A percentile compares a stretch with the other conserved stretches of the same genome.
phyloP scores from a whole-genome alignment of 78 protist genomes.

The Diacronema lutheri region DNA sequence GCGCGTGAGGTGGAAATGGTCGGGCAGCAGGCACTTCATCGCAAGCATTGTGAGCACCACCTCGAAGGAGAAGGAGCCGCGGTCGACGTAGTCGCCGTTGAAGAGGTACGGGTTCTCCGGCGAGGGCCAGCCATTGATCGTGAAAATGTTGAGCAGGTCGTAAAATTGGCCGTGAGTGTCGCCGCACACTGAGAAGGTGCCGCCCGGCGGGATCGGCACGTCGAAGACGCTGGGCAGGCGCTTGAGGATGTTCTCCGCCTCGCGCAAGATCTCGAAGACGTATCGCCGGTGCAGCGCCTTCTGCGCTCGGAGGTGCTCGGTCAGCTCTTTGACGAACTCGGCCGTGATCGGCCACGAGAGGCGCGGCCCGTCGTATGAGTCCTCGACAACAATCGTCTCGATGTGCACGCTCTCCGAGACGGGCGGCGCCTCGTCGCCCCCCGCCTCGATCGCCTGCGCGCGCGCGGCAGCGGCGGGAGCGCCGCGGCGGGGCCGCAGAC shows the following conservation, averaged over 20 bases:
- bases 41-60: constrained; percentile 1
- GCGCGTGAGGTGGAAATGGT: constrained; percentile 36
- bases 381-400: neutral
- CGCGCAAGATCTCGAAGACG: too few species aligned
- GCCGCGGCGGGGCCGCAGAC: too few species aligned
- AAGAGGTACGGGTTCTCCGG: constrained; percentile 28
- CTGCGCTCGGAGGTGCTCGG: neutral
- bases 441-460: neutral
- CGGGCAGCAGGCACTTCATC: constrained; percentile 29
- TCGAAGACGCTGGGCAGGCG: neutral
- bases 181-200: constrained; percentile 13
- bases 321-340: neutral
- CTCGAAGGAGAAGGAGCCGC: constrained; percentile 46
- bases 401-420: neutral
- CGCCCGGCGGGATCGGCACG: constrained; percentile 1
- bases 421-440: neutral
- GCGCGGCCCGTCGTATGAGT: neutral
- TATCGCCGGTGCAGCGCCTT: neutral
- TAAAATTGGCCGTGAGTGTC: constrained; percentile 50
- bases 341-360: neutral
- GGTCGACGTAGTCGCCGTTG: constrained; percentile 48
- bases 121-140: neutral
- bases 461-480: too few species aligned
- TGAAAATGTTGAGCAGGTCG: constrained; percentile 49
- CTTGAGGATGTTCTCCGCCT: neutral